phyloP scores from a whole-genome alignment of 371 early-diverging fungal species.

The Lichtheimia corymbifera region DNA sequence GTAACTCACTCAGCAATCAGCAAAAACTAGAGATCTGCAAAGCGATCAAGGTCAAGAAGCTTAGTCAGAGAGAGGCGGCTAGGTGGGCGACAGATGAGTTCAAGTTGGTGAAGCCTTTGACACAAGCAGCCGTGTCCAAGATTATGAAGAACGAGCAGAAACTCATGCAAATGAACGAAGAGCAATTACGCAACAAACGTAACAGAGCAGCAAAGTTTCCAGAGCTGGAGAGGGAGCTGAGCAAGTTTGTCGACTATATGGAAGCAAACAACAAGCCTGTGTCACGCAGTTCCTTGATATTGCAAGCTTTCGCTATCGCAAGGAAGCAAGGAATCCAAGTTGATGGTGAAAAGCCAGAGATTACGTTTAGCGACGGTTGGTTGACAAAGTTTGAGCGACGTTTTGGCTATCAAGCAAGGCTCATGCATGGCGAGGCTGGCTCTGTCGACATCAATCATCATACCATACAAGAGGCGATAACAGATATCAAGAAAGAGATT shows the following conservation, averaged over 20 bases:
- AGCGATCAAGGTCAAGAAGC: no score
- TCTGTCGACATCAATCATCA: background rate
- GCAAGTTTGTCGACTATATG: background rate
- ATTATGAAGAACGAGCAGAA: background rate
- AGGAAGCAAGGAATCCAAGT: background rate
- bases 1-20: no score
- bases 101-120: no score
- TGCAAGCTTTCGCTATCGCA: background rate
- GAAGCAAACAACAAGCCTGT: background rate
- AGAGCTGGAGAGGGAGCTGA: background rate
- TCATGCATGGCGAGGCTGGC: conserved; percentile 11
- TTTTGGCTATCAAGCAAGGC: conserved; percentile 1
- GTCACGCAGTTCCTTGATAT: background rate
- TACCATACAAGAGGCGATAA: background rate
- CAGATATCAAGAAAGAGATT: conserved; percentile 6
- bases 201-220: background rate
- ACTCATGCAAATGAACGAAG: background rate
- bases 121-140: background rate
- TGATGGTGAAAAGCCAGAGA: background rate
- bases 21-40: no score
- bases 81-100: no score
- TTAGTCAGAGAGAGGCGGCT: no score
- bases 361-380: conserved; percentile 7
- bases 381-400: conserved; percentile 4
- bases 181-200: background rate